Conservation (phyloP, 257 asterid species). For the Salvia splendens region DNA sequence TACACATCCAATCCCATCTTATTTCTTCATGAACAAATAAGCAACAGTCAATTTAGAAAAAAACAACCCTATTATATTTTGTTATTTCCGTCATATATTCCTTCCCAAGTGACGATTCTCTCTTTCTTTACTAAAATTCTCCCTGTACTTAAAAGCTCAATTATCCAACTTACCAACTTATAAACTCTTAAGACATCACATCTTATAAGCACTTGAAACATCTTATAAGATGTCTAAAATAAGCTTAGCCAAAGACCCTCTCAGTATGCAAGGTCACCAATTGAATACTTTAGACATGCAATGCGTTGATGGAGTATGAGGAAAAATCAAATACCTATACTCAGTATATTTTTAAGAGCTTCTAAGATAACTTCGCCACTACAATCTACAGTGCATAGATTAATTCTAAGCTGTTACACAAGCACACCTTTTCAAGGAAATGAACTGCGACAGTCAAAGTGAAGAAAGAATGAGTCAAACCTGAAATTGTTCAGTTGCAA, state of each 20-base stretch:
- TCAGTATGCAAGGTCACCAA: neutral
- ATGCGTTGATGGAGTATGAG: neutral
- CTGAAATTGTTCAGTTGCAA: slow-evolving; percentile 81
- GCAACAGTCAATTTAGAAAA: no score
- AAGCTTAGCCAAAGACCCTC: no score
- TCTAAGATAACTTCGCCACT: slow-evolving; percentile 2
- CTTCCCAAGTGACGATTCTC: no score
- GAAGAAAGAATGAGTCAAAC: slow-evolving; percentile 45
- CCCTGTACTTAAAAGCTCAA: no score
- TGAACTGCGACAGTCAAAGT: neutral
- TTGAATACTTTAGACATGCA: slow-evolving; percentile 1
- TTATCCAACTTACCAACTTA: no score
- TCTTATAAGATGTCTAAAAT: no score
- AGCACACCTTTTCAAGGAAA: neutral
- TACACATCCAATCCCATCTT: slow-evolving; percentile 20
- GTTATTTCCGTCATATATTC: neutral
- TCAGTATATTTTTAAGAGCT: slow-evolving; percentile 4
- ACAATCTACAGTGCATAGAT: neutral
- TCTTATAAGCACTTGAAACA: no score
- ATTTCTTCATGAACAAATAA: neutral
- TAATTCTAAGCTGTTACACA: slow-evolving; percentile 2
- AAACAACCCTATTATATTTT: no score
- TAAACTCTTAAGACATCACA: no score
- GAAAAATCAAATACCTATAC: slow-evolving; percentile 10
- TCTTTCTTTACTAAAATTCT: no score